phyloP scores from a whole-genome alignment of 1,284 basidiomycete genomes.

The Fomitopsis schrenkii region DNA sequence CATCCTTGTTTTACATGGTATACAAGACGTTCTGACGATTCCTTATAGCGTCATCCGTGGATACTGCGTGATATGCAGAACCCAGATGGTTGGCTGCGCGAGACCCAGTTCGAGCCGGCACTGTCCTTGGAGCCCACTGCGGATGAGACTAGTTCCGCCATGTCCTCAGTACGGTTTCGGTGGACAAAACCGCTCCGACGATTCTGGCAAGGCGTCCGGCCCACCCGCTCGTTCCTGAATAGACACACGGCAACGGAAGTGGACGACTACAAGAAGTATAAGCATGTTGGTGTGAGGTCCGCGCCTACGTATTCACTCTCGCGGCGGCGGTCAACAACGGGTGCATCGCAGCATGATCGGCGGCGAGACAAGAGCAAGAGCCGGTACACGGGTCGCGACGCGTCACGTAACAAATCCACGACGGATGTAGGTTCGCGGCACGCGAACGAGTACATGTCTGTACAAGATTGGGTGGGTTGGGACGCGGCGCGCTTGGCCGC shows the following conservation, averaged over 20 bases:
- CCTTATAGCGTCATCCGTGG: constrained; percentile 63
- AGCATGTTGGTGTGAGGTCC: constrained; percentile 28
- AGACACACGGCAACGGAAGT: constrained; percentile 15
- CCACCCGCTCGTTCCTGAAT: constrained; percentile 34
- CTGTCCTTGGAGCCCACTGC: constrained; percentile 68
- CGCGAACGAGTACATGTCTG: constrained; percentile 10
- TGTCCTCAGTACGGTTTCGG: constrained; percentile 55
- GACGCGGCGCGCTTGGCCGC: constrained; percentile 1
- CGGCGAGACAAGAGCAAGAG: constrained; percentile 21
- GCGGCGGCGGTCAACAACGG: constrained; percentile 16
- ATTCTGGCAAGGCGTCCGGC: constrained; percentile 42
- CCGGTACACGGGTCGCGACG: constrained; percentile 10
- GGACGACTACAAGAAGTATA: constrained; percentile 21
- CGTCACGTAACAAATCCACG: constrained; percentile 22
- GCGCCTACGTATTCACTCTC: constrained; percentile 19
- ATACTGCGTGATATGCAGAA: constrained; percentile 72
- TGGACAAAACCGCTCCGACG: constrained; percentile 34
- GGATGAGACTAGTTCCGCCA: constrained; percentile 79
- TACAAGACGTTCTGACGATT: background rate
- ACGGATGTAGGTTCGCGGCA: constrained; percentile 15
- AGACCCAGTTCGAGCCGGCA: constrained; percentile 63
- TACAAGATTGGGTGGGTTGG: constrained; percentile 13
- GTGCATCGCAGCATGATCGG: constrained; percentile 6
- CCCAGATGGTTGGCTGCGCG: constrained; percentile 73
- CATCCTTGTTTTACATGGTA: constrained; percentile 2